phyloP scores from a whole-genome alignment of 2,329 filamentous ascomycete genomes.

The Phaeophleospora eucalypticola region DNA sequence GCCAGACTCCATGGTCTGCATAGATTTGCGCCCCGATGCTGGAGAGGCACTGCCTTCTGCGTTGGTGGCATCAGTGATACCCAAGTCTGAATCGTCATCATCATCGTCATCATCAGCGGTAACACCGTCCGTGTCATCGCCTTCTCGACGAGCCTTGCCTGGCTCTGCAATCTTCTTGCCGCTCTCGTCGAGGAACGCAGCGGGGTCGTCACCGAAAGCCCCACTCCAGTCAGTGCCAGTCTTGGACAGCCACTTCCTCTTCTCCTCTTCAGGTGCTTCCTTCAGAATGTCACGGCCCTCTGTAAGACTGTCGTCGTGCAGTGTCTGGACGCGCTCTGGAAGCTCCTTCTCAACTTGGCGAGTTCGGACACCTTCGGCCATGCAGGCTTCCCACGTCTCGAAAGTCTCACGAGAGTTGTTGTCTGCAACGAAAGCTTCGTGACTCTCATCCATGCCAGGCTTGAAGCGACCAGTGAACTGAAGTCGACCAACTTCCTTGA shows the following conservation, averaged over 20 bases:
- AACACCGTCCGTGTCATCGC: conserved; percentile 40
- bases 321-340: conserved; percentile 64
- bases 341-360: conserved; percentile 69
- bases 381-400: conserved; percentile 90
- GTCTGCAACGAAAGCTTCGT: conserved; percentile 76
- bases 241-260: conserved; percentile 71
- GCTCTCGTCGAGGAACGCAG: conserved; percentile 51
- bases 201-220: conserved; percentile 76
- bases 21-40: conserved; percentile 20
- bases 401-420: conserved; percentile 90
- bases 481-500: conserved; percentile 76
- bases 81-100: conserved; percentile 45
- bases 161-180: conserved; percentile 55
- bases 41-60: conserved; percentile 10
- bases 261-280: conserved; percentile 66
- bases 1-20: conserved; percentile 30
- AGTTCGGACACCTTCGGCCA: conserved; percentile 76
- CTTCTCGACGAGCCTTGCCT: conserved; percentile 46
- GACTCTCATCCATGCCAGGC: conserved; percentile 81
- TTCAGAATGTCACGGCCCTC: conserved; percentile 78
- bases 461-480: conserved; percentile 81
- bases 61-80: conserved; percentile 54
- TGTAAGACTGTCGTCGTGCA: conserved; percentile 77
- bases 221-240: conserved; percentile 82
- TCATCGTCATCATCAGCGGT: conserved; percentile 42